These are phyloP conservation scores for Raffaelea albimanens DNA, from an alignment of 2,329 filamentous ascomycete genomes.

Conservation along the genomic window DNA sequence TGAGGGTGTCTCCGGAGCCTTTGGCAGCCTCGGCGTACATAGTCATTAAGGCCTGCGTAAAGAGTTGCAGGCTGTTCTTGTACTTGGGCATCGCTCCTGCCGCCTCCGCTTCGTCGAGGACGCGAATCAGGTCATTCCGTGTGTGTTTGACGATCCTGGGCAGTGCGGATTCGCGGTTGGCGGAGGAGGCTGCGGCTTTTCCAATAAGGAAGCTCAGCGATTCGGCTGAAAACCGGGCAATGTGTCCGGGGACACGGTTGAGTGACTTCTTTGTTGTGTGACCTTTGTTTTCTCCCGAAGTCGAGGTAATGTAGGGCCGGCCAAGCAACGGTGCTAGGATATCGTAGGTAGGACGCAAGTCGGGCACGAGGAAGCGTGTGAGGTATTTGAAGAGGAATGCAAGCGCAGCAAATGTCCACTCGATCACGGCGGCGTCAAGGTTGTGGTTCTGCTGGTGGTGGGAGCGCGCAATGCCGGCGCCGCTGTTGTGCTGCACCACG, in stretches of 20 bases:
- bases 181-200: conserved; percentile 62
- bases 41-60: conserved; percentile 82
- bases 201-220: conserved; percentile 88
- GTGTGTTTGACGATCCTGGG: conserved; percentile 62
- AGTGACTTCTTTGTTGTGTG: neutral
- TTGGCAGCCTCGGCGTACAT: conserved; percentile 80
- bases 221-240: conserved; percentile 87
- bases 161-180: conserved; percentile 64
- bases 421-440: conserved; percentile 78
- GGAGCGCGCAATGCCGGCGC: conserved; percentile 7
- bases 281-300: neutral
- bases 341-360: conserved; percentile 75
- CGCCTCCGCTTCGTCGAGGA: neutral
- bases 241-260: conserved; percentile 71
- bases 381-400: conserved; percentile 98
- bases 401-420: conserved; percentile 92
- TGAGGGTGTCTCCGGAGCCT: conserved; percentile 48
- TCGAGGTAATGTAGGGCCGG: conserved; percentile 37
- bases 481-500: conserved; percentile 42
- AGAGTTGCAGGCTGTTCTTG: conserved; percentile 37
- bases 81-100: conserved; percentile 25
- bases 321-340: conserved; percentile 79
- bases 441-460: conserved; percentile 43
- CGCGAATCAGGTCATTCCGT: conserved; percentile 51
- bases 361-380: conserved; percentile 74